phyloP scores from a whole-genome alignment of 441 rosid species.

The Mallotus repandus region DNA sequence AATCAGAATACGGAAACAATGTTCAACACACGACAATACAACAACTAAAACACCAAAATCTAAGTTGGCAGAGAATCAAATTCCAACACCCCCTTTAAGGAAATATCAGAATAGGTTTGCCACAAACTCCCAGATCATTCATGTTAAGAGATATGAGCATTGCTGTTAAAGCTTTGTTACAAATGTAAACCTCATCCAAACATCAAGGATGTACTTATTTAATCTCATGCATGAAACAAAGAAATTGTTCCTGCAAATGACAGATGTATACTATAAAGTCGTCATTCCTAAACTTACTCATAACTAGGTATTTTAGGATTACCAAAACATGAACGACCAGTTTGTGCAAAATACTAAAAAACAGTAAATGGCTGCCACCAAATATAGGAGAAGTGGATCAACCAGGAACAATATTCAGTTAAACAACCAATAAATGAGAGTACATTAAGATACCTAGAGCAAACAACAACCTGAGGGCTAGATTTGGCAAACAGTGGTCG shows the following conservation, averaged over 20 bases:
- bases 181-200: not conserved
- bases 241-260: slow-evolving; percentile 1
- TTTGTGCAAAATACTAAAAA: slow-evolving; percentile 4
- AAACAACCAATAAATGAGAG: slow-evolving; percentile 18
- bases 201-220: not conserved
- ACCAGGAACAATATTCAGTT: slow-evolving; percentile 8
- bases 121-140: not conserved
- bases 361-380: slow-evolving; percentile 9
- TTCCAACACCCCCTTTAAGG: not conserved
- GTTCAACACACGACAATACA: not conserved
- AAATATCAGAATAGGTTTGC: slow-evolving; percentile 6
- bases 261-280: not conserved
- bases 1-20: not conserved
- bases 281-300: not conserved
- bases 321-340: not conserved
- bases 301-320: slow-evolving; percentile 6
- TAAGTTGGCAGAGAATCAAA: not conserved
- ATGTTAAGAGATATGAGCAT: not conserved
- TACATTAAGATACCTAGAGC: slow-evolving; percentile 26
- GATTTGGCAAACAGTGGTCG: slow-evolving; percentile 76
- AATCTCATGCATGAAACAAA: slow-evolving; percentile 15
- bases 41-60: not conserved
- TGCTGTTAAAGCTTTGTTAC: not conserved
- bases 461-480: slow-evolving; percentile 78
- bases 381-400: slow-evolving; percentile 3